Conservation (phyloP, 306 rosid species). For the Mimosa bimucronata region DNA sequence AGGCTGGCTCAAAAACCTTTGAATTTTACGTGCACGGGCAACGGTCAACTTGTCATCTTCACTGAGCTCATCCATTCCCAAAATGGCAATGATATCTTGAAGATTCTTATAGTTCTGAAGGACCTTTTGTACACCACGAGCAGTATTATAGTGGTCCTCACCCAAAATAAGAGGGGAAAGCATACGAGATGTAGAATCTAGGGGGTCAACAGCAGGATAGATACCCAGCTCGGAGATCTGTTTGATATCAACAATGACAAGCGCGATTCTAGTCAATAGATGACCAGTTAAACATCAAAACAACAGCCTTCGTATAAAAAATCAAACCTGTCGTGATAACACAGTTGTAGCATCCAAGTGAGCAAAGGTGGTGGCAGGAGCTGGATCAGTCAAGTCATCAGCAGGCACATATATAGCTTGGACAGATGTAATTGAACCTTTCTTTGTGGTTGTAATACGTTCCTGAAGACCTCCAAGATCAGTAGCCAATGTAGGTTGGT, state of each 20-base stretch:
- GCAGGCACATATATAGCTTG: slow-evolving; percentile 99
- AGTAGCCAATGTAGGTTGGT: slow-evolving; percentile 96
- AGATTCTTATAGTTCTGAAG: slow-evolving; percentile 98
- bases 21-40: slow-evolving; percentile 96
- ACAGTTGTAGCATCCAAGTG: slow-evolving; percentile 99
- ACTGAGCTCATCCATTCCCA: slow-evolving; percentile 99
- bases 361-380: slow-evolving; percentile 99
- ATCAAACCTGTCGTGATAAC: slow-evolving; percentile 89
- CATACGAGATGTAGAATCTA: slow-evolving; percentile 99
- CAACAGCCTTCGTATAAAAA: background rate
- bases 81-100: slow-evolving; percentile 98
- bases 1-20: slow-evolving; percentile 88
- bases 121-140: slow-evolving; percentile 97
- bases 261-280: background rate
- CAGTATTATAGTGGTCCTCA: slow-evolving; percentile 85
- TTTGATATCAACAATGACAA: slow-evolving; percentile 22
- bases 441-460: slow-evolving; percentile 97
- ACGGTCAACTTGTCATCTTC: slow-evolving; percentile 97
- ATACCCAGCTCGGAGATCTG: slow-evolving; percentile 98
- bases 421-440: slow-evolving; percentile 98
- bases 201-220: slow-evolving; percentile 96
- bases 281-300: background rate
- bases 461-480: slow-evolving; percentile 99
- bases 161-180: slow-evolving; percentile 99
- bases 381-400: slow-evolving; percentile 99